phyloP scores from a whole-genome alignment of 257 asterid genomes.

The Osmanthus fragrans region DNA sequence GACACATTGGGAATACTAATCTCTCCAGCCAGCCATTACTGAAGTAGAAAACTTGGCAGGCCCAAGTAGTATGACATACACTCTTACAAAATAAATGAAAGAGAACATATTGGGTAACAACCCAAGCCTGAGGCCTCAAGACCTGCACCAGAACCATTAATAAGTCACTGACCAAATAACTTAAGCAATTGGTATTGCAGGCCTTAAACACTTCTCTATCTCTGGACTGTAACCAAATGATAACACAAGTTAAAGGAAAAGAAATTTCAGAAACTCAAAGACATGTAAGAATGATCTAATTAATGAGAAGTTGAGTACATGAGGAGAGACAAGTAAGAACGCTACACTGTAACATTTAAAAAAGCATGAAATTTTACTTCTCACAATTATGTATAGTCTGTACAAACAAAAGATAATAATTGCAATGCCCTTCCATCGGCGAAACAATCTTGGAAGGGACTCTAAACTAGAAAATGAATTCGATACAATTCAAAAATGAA shows the following conservation, averaged over 20 bases:
- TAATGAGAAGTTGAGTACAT: not conserved
- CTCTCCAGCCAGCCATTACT: conserved; percentile 2
- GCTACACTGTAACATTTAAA: not conserved
- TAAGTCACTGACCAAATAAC: not conserved
- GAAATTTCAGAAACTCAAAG: conserved; percentile 10
- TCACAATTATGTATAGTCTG: not conserved
- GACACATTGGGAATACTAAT: too few relatives aligned
- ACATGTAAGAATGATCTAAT: not conserved
- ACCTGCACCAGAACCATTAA: not conserved
- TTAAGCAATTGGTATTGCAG: not conserved
- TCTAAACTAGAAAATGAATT: too few relatives aligned
- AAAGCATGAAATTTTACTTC: not conserved
- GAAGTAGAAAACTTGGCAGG: not conserved
- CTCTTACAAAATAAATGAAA: not conserved
- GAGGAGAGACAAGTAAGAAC: not conserved
- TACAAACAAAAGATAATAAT: not conserved
- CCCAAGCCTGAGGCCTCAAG: not conserved
- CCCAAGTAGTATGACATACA: not conserved
- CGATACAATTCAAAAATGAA: not conserved
- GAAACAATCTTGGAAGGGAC: too few relatives aligned
- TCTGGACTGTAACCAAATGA: not conserved
- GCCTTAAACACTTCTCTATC: not conserved
- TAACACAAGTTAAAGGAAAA: not conserved
- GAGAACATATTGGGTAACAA: not conserved
- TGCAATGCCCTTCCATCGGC: too few relatives aligned